Percentiles rank a stretch among this genome's conserved stretches.
Conservation (phyloP, 1,284 basidiomycete species). For the Inonotus obliquus region DNA sequence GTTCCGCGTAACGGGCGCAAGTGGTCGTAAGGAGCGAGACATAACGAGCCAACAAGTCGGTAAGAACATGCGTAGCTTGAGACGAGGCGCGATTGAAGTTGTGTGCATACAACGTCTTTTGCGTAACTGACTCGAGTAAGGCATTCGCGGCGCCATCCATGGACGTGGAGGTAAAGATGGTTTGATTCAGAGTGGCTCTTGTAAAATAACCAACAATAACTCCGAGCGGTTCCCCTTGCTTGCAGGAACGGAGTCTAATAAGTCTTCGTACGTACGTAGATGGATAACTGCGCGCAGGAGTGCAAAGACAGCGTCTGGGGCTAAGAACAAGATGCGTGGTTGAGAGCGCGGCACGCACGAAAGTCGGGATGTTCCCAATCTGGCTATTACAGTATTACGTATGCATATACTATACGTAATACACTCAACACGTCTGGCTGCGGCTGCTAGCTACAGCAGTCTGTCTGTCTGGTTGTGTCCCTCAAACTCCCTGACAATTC, state of each 20-base stretch:
- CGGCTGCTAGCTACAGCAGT: no score
- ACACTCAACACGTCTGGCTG: no score
- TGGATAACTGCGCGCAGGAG: neutral
- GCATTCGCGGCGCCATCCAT: constrained; percentile 13
- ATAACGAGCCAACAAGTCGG: constrained; percentile 69
- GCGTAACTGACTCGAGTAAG: constrained; percentile 59
- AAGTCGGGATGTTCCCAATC: no score
- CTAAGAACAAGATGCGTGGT: no score
- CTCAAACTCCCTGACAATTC: no score
- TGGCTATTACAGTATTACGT: no score
- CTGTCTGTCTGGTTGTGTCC: no score
- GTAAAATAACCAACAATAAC: neutral
- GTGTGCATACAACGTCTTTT: constrained; percentile 69
- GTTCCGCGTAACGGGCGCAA: constrained; percentile 65
- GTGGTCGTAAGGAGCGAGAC: constrained; percentile 56
- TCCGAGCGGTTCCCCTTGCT: neutral
- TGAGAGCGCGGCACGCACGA: no score
- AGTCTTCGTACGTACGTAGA: neutral
- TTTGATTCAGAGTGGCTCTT: neutral
- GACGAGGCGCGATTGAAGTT: constrained; percentile 68
- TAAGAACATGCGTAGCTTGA: constrained; percentile 61
- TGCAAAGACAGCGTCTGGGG: no score
- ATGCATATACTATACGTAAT: no score
- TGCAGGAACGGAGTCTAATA: neutral
- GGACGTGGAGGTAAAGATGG: neutral